Conservation (phyloP, 2,329 filamentous ascomycete genomes). For the Venturia aucupariae region DNA sequence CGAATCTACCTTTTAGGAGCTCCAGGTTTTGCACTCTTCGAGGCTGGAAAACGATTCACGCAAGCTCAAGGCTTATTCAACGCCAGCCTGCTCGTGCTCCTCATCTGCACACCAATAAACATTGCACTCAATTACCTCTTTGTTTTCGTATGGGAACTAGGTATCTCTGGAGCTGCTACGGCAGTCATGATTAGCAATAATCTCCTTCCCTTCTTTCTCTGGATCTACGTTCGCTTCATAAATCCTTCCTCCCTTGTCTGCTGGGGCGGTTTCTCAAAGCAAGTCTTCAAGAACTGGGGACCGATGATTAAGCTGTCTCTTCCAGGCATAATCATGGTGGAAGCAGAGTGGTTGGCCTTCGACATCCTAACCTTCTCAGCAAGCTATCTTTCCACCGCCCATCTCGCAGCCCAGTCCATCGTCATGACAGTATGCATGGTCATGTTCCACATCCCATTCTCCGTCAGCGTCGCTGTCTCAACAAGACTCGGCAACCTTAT, state of each 20-base stretch:
- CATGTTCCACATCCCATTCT: slow-evolving; percentile 34
- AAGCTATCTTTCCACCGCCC: slow-evolving; percentile 18
- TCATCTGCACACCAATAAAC: slow-evolving; percentile 41
- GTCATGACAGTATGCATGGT: slow-evolving; percentile 28
- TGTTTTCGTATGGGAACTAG: slow-evolving; percentile 32
- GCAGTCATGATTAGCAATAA: slow-evolving; percentile 42
- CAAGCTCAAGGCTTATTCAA: slow-evolving; percentile 48
- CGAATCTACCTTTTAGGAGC: slow-evolving; percentile 40
- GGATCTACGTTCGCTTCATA: slow-evolving; percentile 37
- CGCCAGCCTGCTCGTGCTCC: slow-evolving; percentile 38
- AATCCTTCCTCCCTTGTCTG: slow-evolving; percentile 33
- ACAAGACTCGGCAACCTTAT: slow-evolving; percentile 33
- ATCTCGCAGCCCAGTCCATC: slow-evolving; percentile 21
- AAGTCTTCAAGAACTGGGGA: slow-evolving; percentile 31
- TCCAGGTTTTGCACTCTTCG: slow-evolving; percentile 46
- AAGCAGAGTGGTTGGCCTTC: slow-evolving; percentile 23
- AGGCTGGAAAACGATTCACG: slow-evolving; percentile 45
- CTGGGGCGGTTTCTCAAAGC: slow-evolving; percentile 35
- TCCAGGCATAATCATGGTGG: slow-evolving; percentile 20
- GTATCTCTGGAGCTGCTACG: slow-evolving; percentile 43
- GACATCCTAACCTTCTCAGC: slow-evolving; percentile 28
- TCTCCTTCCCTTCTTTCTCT: slow-evolving; percentile 39
- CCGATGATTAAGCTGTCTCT: slow-evolving; percentile 20
- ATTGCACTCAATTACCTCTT: slow-evolving; percentile 42
- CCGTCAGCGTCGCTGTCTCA: slow-evolving; percentile 29